phyloP scores from a whole-genome alignment of 352 stramenopile genomes.

The Phytopythium sindhum region DNA sequence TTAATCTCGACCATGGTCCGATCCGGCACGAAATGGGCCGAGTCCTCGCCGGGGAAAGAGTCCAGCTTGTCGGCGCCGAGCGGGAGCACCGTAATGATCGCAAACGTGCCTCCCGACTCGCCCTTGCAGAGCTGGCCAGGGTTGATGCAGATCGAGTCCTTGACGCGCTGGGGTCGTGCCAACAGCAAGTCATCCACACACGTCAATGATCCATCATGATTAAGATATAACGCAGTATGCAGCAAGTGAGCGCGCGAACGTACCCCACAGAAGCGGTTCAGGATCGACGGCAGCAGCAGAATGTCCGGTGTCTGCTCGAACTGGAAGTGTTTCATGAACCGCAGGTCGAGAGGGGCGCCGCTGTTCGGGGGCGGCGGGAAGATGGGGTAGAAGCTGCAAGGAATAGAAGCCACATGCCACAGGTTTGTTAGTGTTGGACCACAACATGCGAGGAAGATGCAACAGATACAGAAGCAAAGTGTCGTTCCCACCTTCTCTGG shows the following conservation, averaged over 20 bases:
- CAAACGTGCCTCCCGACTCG: conserved; percentile 93
- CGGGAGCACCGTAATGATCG: conserved; percentile 89
- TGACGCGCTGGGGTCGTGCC: conserved; percentile 51
- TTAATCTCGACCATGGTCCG: conserved; percentile 92
- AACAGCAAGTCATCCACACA: not conserved
- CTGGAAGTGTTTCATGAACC: conserved; percentile 89
- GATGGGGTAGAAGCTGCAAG: conserved; percentile 66
- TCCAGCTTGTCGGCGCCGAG: conserved; percentile 79
- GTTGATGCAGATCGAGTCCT: conserved; percentile 94
- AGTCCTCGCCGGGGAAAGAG: conserved; percentile 35
- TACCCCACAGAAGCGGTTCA: conserved; percentile 89
- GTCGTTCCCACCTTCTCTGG: conserved; percentile 51
- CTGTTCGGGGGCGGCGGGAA: conserved; percentile 63
- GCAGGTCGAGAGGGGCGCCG: conserved; percentile 89
- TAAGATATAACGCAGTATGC: conserved; percentile 12
- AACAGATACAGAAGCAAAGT: not conserved
- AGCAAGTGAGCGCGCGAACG: conserved; percentile 15
- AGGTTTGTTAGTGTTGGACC: not conserved
- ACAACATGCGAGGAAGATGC: not conserved
- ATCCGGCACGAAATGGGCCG: conserved; percentile 75
- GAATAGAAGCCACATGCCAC: not conserved
- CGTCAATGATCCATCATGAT: conserved; percentile 25
- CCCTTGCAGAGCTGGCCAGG: conserved; percentile 93
- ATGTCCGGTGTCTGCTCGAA: conserved; percentile 94
- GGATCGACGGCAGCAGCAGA: conserved; percentile 93